phyloP scores from a whole-genome alignment of 208 protist species.

The Zelonia costaricensis region DNA sequence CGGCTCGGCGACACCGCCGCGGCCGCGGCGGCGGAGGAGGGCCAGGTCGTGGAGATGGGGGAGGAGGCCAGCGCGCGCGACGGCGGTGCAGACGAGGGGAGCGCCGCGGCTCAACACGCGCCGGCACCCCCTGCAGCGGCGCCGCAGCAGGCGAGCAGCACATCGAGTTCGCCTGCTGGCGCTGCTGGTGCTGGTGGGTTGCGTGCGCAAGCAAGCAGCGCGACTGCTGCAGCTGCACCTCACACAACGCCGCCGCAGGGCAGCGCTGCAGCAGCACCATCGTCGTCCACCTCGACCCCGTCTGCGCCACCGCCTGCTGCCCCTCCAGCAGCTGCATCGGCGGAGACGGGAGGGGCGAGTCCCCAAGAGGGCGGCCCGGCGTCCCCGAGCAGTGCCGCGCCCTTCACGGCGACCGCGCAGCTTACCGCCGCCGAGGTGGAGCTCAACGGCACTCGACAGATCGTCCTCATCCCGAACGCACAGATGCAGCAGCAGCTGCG shows the following conservation, averaged over 20 bases:
- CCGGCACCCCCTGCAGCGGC: not conserved
- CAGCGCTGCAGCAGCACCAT: too few relatives aligned
- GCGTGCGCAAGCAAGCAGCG: too few relatives aligned
- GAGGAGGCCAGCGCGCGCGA: not conserved
- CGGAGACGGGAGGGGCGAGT: too few relatives aligned
- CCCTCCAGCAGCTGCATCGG: too few relatives aligned
- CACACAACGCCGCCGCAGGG: too few relatives aligned
- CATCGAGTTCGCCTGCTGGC: too few relatives aligned
- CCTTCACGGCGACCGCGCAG: constrained; percentile 22
- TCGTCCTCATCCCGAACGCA: constrained; percentile 55
- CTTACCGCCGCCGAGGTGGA: constrained; percentile 45
- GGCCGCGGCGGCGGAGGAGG: not conserved
- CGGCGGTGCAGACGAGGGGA: not conserved
- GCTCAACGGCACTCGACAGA: constrained; percentile 54
- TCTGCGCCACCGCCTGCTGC: not conserved
- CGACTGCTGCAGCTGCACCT: too few relatives aligned
- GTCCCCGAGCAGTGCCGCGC: not conserved
- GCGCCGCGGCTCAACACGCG: not conserved
- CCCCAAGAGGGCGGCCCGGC: too few relatives aligned
- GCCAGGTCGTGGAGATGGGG: too few relatives aligned
- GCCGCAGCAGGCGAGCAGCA: too few relatives aligned
- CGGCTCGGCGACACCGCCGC: not conserved
- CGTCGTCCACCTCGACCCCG: too few relatives aligned
- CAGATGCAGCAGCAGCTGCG: constrained; percentile 55
- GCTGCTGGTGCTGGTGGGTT: too few relatives aligned